These are phyloP conservation scores for Colletotrichum costaricense DNA, from an alignment of 2,329 filamentous ascomycete genomes.

Conservation along the genomic window DNA sequence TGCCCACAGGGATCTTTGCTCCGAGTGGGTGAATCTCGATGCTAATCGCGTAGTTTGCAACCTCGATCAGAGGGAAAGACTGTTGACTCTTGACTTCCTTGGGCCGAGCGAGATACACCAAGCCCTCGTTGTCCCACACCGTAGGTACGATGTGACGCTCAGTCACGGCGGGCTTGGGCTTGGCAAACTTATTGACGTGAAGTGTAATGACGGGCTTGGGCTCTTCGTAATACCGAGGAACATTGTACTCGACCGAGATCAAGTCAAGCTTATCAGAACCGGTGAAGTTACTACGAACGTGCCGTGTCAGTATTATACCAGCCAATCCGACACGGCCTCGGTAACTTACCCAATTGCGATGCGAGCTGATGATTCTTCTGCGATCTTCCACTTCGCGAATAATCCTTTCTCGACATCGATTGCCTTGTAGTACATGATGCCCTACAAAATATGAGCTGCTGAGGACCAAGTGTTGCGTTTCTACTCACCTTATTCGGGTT, in stretches of 20 bases:
- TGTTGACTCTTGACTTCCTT: background rate
- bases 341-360: background rate
- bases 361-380: background rate
- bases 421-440: background rate
- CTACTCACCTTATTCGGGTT: background rate
- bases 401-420: background rate
- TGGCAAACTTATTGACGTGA: slow-evolving; percentile 32
- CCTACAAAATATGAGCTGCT: background rate
- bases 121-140: background rate
- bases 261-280: slow-evolving; percentile 35
- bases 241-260: slow-evolving; percentile 38
- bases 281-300: slow-evolving; percentile 37
- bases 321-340: background rate
- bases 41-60: background rate
- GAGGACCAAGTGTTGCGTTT: background rate
- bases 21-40: background rate
- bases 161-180: background rate
- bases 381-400: background rate
- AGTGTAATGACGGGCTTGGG: slow-evolving; percentile 34
- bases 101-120: background rate
- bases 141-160: background rate
- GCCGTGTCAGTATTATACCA: background rate
- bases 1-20: background rate
- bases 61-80: background rate
- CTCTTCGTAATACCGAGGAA: slow-evolving; percentile 36